These are phyloP conservation scores for Daldinia grandis DNA, from an alignment of 495 filamentous ascomycete genomes.

Conservation along the genomic window DNA sequence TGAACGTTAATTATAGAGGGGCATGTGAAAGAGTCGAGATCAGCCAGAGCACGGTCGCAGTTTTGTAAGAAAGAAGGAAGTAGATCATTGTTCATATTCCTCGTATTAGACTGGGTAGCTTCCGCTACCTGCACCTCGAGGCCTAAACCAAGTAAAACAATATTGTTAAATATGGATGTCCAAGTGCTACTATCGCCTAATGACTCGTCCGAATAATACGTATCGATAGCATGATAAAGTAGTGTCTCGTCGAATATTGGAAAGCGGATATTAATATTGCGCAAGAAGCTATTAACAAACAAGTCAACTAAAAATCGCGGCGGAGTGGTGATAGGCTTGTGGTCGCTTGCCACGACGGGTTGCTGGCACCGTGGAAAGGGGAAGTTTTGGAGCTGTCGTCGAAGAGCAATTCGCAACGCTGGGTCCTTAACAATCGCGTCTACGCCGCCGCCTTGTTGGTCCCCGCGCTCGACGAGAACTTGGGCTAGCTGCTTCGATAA, in stretches of 20 bases:
- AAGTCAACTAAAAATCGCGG: constrained; percentile 25
- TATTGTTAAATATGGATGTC: constrained; percentile 34
- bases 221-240: constrained; percentile 15
- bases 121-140: constrained; percentile 25
- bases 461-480: background rate
- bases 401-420: constrained; percentile 11
- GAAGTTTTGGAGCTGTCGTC: constrained; percentile 11
- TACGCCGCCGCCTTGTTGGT: background rate
- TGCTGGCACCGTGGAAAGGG: constrained; percentile 18
- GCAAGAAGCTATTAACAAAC: constrained; percentile 30
- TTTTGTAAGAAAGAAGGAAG: constrained; percentile 33
- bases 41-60: constrained; percentile 28
- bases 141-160: constrained; percentile 23
- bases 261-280: constrained; percentile 22
- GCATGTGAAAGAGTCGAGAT: constrained; percentile 15
- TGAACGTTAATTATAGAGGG: constrained; percentile 25
- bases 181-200: constrained; percentile 6
- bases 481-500: constrained; percentile 6
- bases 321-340: constrained; percentile 19
- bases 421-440: constrained; percentile 5
- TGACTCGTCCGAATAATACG: constrained; percentile 13
- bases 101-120: constrained; percentile 10
- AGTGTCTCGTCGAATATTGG: constrained; percentile 33
- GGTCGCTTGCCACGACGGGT: constrained; percentile 11
- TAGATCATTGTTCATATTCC: constrained; percentile 22